Conservation (phyloP, 257 asterid species). For the Przewalskia tangutica region DNA sequence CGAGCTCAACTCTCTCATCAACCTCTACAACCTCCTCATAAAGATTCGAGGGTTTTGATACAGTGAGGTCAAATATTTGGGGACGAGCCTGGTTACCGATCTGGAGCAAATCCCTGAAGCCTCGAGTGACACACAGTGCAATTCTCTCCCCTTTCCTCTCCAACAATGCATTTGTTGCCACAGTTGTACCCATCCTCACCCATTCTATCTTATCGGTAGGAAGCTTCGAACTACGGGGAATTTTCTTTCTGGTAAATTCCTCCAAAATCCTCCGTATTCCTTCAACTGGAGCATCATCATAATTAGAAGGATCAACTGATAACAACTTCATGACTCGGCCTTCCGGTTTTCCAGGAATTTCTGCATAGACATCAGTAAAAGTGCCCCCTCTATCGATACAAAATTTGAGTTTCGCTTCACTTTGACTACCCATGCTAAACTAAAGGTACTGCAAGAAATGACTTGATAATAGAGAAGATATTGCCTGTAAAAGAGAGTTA, state of each 20-base stretch:
- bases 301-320: constrained; percentile 92
- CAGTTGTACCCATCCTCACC: constrained; percentile 99
- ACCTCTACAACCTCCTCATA: constrained; percentile 88
- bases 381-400: constrained; percentile 98
- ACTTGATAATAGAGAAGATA: not conserved
- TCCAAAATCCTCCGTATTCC: constrained; percentile 89
- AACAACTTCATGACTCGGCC: constrained; percentile 84
- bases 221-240: constrained; percentile 62
- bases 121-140: constrained; percentile 79
- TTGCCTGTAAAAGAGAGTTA: not conserved
- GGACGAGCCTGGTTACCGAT: constrained; percentile 97
- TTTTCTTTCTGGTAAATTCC: constrained; percentile 63
- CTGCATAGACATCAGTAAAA: constrained; percentile 94
- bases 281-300: constrained; percentile 96
- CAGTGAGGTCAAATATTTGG: constrained; percentile 85
- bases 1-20: constrained; percentile 90
- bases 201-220: constrained; percentile 94
- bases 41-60: constrained; percentile 75
- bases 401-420: constrained; percentile 60
- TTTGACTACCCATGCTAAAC: constrained; percentile 39
- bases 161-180: constrained; percentile 86
- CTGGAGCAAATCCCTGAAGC: constrained; percentile 83
- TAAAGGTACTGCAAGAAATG: not conserved
- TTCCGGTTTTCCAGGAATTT: constrained; percentile 75
- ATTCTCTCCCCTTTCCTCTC: constrained; percentile 94